These are phyloP conservation scores for Backusella circina DNA, from an alignment of 192 early-diverging fungal genomes.

Conservation along the genomic window DNA sequence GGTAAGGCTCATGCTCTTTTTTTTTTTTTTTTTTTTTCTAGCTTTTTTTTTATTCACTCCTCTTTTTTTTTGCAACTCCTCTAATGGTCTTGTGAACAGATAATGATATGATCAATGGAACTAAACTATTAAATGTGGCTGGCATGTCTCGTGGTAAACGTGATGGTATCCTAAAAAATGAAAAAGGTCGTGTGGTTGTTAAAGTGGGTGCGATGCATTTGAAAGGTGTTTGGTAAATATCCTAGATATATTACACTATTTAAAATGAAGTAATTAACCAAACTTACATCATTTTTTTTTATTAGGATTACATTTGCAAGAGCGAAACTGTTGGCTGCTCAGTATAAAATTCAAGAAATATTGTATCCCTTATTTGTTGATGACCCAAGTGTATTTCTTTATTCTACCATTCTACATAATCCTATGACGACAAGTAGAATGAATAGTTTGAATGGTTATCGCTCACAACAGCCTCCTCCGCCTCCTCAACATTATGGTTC, in stretches of 20 bases:
- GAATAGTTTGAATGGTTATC: constrained; percentile 6
- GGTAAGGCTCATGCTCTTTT: constrained; percentile 34
- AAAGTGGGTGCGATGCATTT: constrained; percentile 86
- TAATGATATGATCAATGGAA: constrained; percentile 85
- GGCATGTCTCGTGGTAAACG: constrained; percentile 86
- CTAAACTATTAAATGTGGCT: constrained; percentile 82
- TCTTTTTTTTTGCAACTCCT: constrained; percentile 2
- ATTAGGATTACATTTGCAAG: constrained; percentile 64
- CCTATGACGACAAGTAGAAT: constrained; percentile 9
- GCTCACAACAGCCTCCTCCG: not conserved
- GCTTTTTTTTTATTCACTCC: constrained; percentile 7
- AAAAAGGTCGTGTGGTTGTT: constrained; percentile 80
- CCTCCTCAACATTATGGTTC: not conserved
- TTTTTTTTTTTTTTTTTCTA: constrained; percentile 10
- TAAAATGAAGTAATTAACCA: not conserved
- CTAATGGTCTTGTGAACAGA: constrained; percentile 42
- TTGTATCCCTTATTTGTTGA: constrained; percentile 76
- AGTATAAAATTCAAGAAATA: constrained; percentile 70
- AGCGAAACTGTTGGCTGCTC: constrained; percentile 59
- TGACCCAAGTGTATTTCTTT: constrained; percentile 65
- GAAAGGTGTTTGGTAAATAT: constrained; percentile 78
- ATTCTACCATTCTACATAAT: constrained; percentile 14
- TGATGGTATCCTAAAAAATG: constrained; percentile 84
- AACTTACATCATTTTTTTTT: not conserved
- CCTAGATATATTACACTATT: not conserved